Evolutionary conservation across 306 rosid species (phyloP).

Genomic region (Rosa rugosa): DNA sequence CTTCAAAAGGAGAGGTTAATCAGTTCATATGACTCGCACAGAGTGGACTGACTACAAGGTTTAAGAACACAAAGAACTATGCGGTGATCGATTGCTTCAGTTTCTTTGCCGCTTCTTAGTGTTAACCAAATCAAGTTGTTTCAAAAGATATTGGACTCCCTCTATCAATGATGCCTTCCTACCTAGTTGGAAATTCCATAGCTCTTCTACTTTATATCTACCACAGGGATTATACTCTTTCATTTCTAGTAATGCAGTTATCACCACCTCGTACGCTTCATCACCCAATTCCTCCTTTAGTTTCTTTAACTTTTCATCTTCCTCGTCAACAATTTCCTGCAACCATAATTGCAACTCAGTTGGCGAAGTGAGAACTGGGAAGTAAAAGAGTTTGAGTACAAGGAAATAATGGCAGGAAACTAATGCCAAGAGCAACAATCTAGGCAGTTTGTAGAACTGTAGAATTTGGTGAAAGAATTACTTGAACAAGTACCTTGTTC

Average conservation of each 20-base stretch:
- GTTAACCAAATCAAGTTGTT: background rate
- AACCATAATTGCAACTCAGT: background rate
- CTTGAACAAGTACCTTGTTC: constrained; percentile 29
- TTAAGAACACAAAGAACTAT: background rate
- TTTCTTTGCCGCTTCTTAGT: constrained; percentile 8
- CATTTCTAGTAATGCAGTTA: constrained; percentile 15
- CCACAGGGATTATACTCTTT: constrained; percentile 28
- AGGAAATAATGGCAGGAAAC: background rate
- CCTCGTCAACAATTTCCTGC: background rate
- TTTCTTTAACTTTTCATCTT: constrained; percentile 24
- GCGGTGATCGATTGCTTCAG: background rate
- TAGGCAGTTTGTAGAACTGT: background rate
- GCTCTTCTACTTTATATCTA: constrained; percentile 21
- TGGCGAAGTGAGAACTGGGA: background rate
- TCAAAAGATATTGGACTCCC: constrained; percentile 20
- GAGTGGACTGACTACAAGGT: background rate
- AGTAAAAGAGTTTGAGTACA: background rate
- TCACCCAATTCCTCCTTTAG: constrained; percentile 20
- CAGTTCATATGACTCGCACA: background rate
- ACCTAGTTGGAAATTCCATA: background rate
- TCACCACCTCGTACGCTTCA: constrained; percentile 15
- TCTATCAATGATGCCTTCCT: constrained; percentile 19
- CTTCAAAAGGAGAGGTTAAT: background rate
- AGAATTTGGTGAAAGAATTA: background rate
- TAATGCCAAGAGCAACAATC: background rate